Percentiles rank a stretch among this genome's conserved stretches.
phyloP scores from a whole-genome alignment of 108 stramenopile genomes.

The Pseudonitzschia pungens region DNA sequence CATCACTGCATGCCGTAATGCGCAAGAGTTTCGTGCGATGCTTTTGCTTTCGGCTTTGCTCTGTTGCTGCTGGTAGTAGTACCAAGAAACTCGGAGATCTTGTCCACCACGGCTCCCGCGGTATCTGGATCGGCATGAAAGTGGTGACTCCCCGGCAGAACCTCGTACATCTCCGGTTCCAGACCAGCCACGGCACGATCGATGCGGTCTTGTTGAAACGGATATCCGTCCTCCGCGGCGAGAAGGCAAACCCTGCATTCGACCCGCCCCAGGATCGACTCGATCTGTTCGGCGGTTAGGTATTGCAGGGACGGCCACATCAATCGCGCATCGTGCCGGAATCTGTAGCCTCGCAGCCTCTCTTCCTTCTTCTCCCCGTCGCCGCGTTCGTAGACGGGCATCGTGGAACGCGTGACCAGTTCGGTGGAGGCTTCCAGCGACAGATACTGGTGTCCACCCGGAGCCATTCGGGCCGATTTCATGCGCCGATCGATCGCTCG shows the following conservation, averaged over 20 bases:
- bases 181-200: conserved; percentile 23
- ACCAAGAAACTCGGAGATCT: conserved; percentile 3
- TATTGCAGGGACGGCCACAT: conserved; percentile 67
- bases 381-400: neutral
- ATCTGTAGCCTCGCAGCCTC: conserved; percentile 28
- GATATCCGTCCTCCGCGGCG: conserved; percentile 66
- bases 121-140: conserved; percentile 81
- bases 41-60: neutral
- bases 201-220: conserved; percentile 23
- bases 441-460: conserved; percentile 62
- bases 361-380: neutral
- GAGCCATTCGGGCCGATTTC: conserved; percentile 50
- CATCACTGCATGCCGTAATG: neutral
- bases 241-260: conserved; percentile 45
- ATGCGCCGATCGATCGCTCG: conserved; percentile 44
- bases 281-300: conserved; percentile 56
- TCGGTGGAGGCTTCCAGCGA: conserved; percentile 59
- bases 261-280: conserved; percentile 40
- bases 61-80: neutral
- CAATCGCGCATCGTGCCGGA: conserved; percentile 67
- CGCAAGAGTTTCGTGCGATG: neutral
- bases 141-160: conserved; percentile 65
- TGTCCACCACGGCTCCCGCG: conserved; percentile 29
- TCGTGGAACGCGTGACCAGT: conserved; percentile 48
- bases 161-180: conserved; percentile 29